A percentile compares a stretch with the other conserved stretches of the same genome.
phyloP scores from a whole-genome alignment of 192 early-diverging fungal species.

The Coemansia furcata region DNA sequence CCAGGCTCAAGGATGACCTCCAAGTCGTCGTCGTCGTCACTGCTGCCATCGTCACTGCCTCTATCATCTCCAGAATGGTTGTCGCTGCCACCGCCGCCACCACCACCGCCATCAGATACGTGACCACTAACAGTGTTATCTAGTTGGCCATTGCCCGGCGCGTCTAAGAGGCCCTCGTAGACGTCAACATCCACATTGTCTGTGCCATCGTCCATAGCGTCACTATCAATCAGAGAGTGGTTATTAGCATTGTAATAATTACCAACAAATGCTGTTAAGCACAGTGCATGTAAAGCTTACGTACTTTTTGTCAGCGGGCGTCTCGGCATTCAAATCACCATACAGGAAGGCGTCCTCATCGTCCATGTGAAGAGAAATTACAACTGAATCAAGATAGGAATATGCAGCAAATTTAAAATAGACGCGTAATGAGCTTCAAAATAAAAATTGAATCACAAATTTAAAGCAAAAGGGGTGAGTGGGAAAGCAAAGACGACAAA shows the following conservation, averaged over 20 bases:
- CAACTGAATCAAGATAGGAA: neutral
- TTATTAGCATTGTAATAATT: neutral
- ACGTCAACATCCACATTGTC: neutral
- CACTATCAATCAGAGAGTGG: neutral
- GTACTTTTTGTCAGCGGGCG: neutral
- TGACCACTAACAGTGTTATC: neutral
- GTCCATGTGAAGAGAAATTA: slow-evolving; percentile 26
- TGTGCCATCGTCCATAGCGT: neutral
- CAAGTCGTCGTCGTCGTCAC: slow-evolving; percentile 26
- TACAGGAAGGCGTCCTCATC: slow-evolving; percentile 51
- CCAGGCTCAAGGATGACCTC: slow-evolving; percentile 49
- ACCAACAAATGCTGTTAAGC: neutral
- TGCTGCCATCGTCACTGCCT: slow-evolving; percentile 4
- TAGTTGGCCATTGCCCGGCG: neutral
- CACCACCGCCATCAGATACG: neutral
- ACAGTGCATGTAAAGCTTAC: neutral
- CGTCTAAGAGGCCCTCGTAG: neutral
- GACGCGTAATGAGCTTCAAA: neutral
- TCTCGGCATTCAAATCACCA: slow-evolving; percentile 21
- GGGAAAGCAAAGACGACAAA: neutral
- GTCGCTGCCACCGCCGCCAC: neutral
- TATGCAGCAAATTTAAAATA: neutral
- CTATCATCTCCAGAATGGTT: neutral
- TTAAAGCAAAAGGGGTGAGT: neutral
- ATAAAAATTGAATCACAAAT: neutral